Evolutionary conservation across 2,329 filamentous ascomycete species (phyloP), one percentile per base, ranked within the genome.

Genomic region (Diplodia seriata): DNA sequence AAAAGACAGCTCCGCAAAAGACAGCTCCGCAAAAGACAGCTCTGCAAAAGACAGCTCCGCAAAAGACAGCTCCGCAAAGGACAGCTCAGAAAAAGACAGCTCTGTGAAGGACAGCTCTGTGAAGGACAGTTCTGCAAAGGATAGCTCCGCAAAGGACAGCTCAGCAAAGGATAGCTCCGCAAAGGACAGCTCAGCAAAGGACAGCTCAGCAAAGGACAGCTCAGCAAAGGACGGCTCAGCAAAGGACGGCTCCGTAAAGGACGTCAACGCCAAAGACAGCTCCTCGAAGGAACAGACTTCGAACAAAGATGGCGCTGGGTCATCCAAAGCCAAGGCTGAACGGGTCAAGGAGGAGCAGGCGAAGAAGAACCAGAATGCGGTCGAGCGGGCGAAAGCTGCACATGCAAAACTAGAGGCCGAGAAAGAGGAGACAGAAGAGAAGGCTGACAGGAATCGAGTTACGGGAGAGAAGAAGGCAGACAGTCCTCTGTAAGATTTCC

Each of bases 401-500:
- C 62, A 65, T 14, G 50, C 55, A 40, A 61, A 62, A 51, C 9
- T 61, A 3, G 66, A 33, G 38, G 33, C 55, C 23, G 54, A 59
- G 43, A 31, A 59, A 23, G 49, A 67, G 36, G 49, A 51, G 18
- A 15, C 26, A 1, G 50, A 54, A 36, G 50, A 43, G 36, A 53
- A 61, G 31, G 31, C 33, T 31, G 51, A 67, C 23, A 49, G 66
- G 49, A 26, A 61, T 9, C 26, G 55, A 36, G 38, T 64, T 29
- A 36, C 66, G 15, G 57, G 51, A 51, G 66, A 68, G 49, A 50
- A 63, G 51, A 56, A 61, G 50, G 59, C 36, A 6, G 50, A 56
- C 26, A 36, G 57, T 40, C 66, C 66, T 63, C 57, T 43, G 66
- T 68, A 56, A 64, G 66, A 57, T n/a, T 18, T 12, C 33, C 23